phyloP scores from a whole-genome alignment of 179 eudicot genomes.

The Camellia oleifera region DNA sequence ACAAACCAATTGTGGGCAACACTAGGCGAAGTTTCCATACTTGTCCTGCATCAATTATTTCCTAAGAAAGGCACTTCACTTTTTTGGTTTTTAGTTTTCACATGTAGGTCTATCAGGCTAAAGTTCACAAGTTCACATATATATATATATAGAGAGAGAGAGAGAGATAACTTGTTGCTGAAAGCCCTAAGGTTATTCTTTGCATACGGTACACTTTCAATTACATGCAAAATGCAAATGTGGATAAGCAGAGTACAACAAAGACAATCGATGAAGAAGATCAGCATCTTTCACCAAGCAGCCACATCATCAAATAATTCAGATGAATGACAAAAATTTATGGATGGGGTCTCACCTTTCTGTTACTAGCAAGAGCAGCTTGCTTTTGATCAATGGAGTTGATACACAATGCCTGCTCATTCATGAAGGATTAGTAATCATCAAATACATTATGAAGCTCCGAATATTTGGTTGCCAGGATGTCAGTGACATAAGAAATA shows the following conservation, averaged over 20 bases:
- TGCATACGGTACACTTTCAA: not conserved
- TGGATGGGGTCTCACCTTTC: slow-evolving; percentile 56
- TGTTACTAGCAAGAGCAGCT: slow-evolving; percentile 82
- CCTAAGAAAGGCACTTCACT: not conserved
- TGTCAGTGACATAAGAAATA: not conserved
- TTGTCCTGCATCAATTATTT: not conserved
- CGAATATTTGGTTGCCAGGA: slow-evolving; percentile 7
- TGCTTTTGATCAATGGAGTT: slow-evolving; percentile 69
- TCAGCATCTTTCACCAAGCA: slow-evolving; percentile 1
- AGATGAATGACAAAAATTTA: slow-evolving; percentile 7
- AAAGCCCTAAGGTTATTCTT: not conserved
- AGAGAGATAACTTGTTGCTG: not conserved
- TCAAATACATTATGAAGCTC: not conserved
- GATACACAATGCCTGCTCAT: slow-evolving; percentile 82
- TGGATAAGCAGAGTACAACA: not conserved
- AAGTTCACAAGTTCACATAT: not conserved
- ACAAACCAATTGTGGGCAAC: not conserved
- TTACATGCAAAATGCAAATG: not conserved
- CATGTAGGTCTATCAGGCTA: not conserved
- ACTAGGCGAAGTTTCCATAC: not conserved
- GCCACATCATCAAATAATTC: not conserved
- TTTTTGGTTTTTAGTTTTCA: not conserved
- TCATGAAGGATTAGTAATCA: slow-evolving; percentile 2
- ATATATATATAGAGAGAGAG: not conserved
- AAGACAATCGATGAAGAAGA: slow-evolving; percentile 1